Base-by-base conservation (phyloP, 2,329 filamentous ascomycete species). In the Arthroderma sp. region DNA sequence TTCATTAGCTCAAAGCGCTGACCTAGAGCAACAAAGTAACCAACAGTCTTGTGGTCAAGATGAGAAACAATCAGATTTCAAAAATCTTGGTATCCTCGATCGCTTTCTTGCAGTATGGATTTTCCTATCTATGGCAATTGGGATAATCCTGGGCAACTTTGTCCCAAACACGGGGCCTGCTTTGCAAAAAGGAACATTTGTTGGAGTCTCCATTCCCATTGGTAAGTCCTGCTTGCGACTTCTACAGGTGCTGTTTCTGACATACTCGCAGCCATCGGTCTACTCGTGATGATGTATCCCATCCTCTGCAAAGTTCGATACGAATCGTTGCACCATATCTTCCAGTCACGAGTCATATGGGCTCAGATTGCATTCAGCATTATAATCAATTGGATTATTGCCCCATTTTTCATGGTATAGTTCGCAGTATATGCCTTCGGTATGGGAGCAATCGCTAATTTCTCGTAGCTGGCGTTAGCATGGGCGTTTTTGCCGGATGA, bases 251-350 rank as follows among this genome's bases (percentile, higher is more conserved):
- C 3, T 3, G 15, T 22, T 22, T 22, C 15, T 22, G 28, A 47
- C 29, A 40, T 22, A 31, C 22, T 8, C 36, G 4, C 37, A 84
- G 85, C 86, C 0, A 68, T 93, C 40, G 86, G 86, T 0, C 66
- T 94, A 1, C 71, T 94, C 1, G 79, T 93, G 36, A 94, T 94
- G 86, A 94, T 94, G 85, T 94, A 91, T 57, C 87, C 86, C 0
- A 93, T 94, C 48, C 68, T 94, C 0, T 93, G 85, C 72, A 91
- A 91, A 61, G 82, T 93, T 4, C 77, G 77, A 36, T 91, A 78
- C 62, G 86, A 93, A 60, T 75, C 76, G 0, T 65, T 93, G 6
- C 83, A 86, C 59, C 66, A 74, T 2, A 67, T 86, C 3, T 73
- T 91, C 47, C 60, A 66, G 2, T 69, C 77, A 2, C 69, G 70